Evolutionary conservation across 768 basidiomycete species (phyloP).

Genomic region (Boletus vinaceobasis): DNA sequence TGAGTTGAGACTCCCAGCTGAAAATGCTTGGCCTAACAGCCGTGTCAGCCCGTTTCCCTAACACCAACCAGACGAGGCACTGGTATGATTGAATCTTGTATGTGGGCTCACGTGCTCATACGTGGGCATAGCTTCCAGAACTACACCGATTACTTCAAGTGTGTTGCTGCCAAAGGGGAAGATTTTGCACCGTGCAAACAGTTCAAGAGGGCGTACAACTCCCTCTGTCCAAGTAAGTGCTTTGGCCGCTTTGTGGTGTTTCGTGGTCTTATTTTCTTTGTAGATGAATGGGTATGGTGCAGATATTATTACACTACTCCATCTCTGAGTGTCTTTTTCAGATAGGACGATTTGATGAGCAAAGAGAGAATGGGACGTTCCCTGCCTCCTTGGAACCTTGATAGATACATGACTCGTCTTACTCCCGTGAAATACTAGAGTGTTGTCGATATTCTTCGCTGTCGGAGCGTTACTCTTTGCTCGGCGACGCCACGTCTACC

Average conservation of each 20-base stretch:
- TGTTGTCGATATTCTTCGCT: neutral
- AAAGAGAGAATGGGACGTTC: constrained; percentile 90
- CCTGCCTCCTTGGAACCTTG: constrained; percentile 84
- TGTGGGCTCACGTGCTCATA: neutral
- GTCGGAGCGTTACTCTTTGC: neutral
- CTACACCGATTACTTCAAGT: constrained; percentile 99
- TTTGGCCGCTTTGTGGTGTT: neutral
- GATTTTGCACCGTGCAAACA: constrained; percentile 99
- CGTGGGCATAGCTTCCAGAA: constrained; percentile 73
- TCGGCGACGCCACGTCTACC: neutral
- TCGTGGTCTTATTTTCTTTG: constrained; percentile 7
- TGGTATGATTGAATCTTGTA: constrained; percentile 57
- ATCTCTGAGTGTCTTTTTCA: constrained; percentile 27
- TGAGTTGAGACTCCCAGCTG: constrained; percentile 29
- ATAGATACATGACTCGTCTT: constrained; percentile 20
- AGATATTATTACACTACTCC: neutral
- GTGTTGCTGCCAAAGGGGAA: constrained; percentile 94
- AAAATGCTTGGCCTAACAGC: constrained; percentile 4
- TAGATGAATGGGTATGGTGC: constrained; percentile 86
- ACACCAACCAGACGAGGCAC: constrained; percentile 93
- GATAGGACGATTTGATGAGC: constrained; percentile 91
- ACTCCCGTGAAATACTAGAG: constrained; percentile 12
- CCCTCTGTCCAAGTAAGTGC: constrained; percentile 92
- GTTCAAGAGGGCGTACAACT: constrained; percentile 94
- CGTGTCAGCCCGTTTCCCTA: constrained; percentile 76